Evolutionary conservation across 2,329 filamentous ascomycete genomes (phyloP).

Genomic region (Pseudopithomyces chartarum): DNA sequence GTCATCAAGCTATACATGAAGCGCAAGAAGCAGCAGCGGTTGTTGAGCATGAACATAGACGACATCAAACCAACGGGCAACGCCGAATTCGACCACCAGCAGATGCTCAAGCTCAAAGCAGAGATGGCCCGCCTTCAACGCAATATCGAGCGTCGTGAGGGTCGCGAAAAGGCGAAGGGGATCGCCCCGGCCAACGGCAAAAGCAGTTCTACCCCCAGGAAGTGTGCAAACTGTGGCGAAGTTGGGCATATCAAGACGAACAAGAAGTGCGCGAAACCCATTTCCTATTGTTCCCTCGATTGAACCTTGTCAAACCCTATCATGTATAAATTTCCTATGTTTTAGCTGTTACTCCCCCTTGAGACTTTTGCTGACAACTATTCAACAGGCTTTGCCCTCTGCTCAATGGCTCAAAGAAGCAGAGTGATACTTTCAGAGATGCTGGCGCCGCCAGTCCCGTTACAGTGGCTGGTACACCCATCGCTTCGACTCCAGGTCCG

Average conservation of each 20-base stretch:
- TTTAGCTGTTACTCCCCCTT: not conserved
- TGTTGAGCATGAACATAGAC: constrained; percentile 74
- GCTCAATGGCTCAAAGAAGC: constrained; percentile 45
- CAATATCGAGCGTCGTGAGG: constrained; percentile 88
- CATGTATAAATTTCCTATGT: constrained; percentile 1
- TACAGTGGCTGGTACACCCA: constrained; percentile 17
- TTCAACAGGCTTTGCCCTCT: constrained; percentile 41
- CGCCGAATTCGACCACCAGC: constrained; percentile 66
- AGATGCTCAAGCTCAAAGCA: constrained; percentile 66
- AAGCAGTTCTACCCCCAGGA: constrained; percentile 67
- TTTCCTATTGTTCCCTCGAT: not conserved
- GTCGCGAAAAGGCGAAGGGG: constrained; percentile 87
- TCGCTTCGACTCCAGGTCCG: constrained; percentile 15
- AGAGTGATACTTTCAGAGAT: constrained; percentile 45
- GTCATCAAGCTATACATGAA: constrained; percentile 90
- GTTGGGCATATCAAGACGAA: constrained; percentile 99
- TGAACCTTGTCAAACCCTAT: not conserved
- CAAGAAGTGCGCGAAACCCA: constrained; percentile 72
- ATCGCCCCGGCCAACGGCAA: constrained; percentile 47
- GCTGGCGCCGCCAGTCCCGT: constrained; percentile 36
- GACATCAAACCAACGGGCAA: constrained; percentile 69
- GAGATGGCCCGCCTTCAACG: constrained; percentile 85
- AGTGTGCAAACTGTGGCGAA: constrained; percentile 97
- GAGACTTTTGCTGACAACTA: constrained; percentile 20
- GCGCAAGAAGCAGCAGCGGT: constrained; percentile 71